phyloP scores from a whole-genome alignment of 495 filamentous ascomycete species.

The Gamarada debralockiae region DNA sequence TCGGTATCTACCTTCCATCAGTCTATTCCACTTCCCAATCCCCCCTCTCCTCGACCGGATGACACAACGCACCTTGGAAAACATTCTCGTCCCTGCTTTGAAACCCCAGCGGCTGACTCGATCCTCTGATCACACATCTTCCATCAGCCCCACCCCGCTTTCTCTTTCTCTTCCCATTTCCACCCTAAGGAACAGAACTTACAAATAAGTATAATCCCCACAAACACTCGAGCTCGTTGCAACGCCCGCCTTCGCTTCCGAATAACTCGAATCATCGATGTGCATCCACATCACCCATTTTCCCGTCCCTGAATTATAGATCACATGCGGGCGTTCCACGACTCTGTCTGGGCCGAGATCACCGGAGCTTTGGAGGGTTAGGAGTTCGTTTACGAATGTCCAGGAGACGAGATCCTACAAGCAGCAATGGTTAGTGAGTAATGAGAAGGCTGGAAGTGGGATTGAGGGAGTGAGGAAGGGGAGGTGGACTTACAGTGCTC shows the following conservation, averaged over 20 bases:
- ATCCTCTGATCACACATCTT: constrained; percentile 26
- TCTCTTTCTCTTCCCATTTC: neutral
- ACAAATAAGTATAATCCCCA: constrained; percentile 47
- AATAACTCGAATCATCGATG: constrained; percentile 58
- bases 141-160: neutral
- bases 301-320: constrained; percentile 42
- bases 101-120: constrained; percentile 44
- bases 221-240: constrained; percentile 51
- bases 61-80: constrained; percentile 43
- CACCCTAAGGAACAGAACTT: constrained; percentile 6
- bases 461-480: neutral
- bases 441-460: constrained; percentile 23
- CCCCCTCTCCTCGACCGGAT: neutral
- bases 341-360: constrained; percentile 60
- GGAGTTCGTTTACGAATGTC: constrained; percentile 51
- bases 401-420: constrained; percentile 57
- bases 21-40: neutral
- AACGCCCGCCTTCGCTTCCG: constrained; percentile 61
- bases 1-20: constrained; percentile 35
- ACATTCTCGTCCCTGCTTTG: constrained; percentile 59
- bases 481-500: constrained; percentile 13
- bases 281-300: constrained; percentile 61
- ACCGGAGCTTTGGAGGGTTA: constrained; percentile 44
- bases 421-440: too few species aligned
- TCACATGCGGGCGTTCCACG: constrained; percentile 63